phyloP scores from a whole-genome alignment of 2,329 filamentous ascomycete genomes.

The Samsoniella hepiali region DNA sequence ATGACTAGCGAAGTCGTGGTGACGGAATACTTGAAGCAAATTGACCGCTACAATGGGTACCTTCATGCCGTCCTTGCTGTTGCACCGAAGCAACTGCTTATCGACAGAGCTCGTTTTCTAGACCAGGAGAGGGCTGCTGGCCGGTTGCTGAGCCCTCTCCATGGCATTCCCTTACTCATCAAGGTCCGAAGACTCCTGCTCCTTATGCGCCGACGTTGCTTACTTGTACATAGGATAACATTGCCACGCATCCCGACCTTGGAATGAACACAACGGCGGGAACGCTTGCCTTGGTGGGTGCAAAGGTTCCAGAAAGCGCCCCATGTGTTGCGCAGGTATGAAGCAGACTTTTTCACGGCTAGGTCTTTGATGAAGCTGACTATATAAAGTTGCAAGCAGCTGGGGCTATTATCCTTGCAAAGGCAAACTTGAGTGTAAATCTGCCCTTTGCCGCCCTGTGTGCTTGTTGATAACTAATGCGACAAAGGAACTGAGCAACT shows the following conservation, averaged over 20 bases:
- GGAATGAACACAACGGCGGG: neutral
- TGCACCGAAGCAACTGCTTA: neutral
- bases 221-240: neutral
- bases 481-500: neutral
- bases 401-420: neutral
- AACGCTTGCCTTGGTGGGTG: neutral
- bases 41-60: neutral
- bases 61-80: neutral
- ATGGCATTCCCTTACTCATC: conserved; percentile 2
- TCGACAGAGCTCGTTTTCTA: neutral
- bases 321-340: neutral
- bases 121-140: conserved; percentile 2
- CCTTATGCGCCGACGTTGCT: neutral
- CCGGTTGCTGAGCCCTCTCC: neutral
- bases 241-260: neutral
- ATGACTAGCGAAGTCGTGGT: neutral
- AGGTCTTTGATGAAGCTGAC: neutral
- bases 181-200: neutral
- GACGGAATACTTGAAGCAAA: conserved; percentile 3
- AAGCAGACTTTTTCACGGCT: neutral
- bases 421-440: conserved; percentile 1
- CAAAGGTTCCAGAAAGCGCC: neutral
- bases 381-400: neutral
- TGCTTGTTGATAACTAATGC: neutral
- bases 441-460: neutral